Percentiles rank a stretch among this genome's conserved stretches.
These are phyloP conservation scores for Sicyos baderoa DNA, from an alignment of 306 rosid species.

Conservation along the genomic window DNA sequence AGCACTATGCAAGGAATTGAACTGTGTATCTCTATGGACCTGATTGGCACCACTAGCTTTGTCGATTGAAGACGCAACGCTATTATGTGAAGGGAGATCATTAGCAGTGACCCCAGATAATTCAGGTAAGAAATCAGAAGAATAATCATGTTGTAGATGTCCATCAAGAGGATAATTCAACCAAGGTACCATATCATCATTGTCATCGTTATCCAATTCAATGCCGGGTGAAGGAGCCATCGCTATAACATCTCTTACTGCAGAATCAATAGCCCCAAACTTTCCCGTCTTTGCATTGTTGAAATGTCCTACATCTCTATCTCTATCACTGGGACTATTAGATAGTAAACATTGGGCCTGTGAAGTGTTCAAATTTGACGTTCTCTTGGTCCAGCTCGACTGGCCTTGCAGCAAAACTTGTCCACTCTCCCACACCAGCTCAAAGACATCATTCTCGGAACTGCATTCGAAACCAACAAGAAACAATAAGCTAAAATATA, in stretches of 20 bases:
- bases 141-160: conserved; percentile 53
- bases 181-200: conserved; percentile 76
- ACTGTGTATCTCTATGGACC: conserved; percentile 39
- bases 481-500: conserved; percentile 1
- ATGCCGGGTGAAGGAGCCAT: conserved; percentile 55
- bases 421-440: conserved; percentile 90
- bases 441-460: conserved; percentile 59
- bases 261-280: conserved; percentile 46
- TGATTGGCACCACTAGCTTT: conserved; percentile 39
- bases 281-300: conserved; percentile 40
- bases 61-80: conserved; percentile 34
- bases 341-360: conserved; percentile 57
- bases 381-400: conserved; percentile 59
- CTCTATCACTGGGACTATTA: conserved; percentile 44
- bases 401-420: conserved; percentile 68
- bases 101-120: conserved; percentile 45
- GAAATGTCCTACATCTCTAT: conserved; percentile 47
- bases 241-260: conserved; percentile 46
- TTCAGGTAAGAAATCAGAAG: conserved; percentile 64
- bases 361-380: conserved; percentile 40
- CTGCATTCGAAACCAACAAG: conserved; percentile 42
- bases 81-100: conserved; percentile 32
- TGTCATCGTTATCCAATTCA: conserved; percentile 54
- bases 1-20: conserved; percentile 29
- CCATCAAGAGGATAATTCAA: conserved; percentile 66